These are phyloP conservation scores for Pochonia chlamydosporia DNA, from an alignment of 2,329 filamentous ascomycete genomes.

Conservation along the genomic window DNA sequence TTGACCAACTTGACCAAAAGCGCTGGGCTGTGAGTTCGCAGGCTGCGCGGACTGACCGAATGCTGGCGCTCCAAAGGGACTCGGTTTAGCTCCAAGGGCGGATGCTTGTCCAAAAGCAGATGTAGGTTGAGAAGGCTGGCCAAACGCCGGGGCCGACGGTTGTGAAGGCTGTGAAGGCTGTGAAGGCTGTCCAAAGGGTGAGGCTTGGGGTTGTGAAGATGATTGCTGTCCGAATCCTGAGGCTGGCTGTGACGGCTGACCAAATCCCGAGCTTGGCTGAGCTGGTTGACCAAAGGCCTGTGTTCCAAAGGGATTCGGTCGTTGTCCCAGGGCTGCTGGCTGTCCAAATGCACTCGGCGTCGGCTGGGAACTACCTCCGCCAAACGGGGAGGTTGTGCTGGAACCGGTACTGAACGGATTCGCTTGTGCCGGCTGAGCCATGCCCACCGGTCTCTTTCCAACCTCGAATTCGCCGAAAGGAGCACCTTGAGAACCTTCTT, in stretches of 20 bases:
- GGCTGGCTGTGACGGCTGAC: conserved; percentile 16
- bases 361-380: conserved; percentile 15
- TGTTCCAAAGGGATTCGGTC: conserved; percentile 28
- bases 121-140: conserved; percentile 28
- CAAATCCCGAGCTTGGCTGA: conserved; percentile 22
- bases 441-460: conserved; percentile 25
- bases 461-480: conserved; percentile 40
- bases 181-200: conserved; percentile 36
- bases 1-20: conserved; percentile 29
- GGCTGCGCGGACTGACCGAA: conserved; percentile 29
- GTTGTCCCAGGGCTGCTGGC: conserved; percentile 24
- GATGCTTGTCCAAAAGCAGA: conserved; percentile 37
- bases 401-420: conserved; percentile 36
- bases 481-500: conserved; percentile 37
- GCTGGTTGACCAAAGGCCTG: conserved; percentile 30
- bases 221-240: conserved; percentile 39
- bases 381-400: conserved; percentile 23
- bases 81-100: conserved; percentile 24
- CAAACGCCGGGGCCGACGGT: conserved; percentile 31
- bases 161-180: conserved; percentile 34
- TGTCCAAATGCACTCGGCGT: conserved; percentile 33
- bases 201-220: conserved; percentile 17
- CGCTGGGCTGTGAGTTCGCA: conserved; percentile 17
- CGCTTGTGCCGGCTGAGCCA: conserved; percentile 20
- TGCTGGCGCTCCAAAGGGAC: conserved; percentile 27